Base-by-base conservation (phyloP, 2,329 filamentous ascomycete genomes). In the Stagonosporopsis chrysanthemi region DNA sequence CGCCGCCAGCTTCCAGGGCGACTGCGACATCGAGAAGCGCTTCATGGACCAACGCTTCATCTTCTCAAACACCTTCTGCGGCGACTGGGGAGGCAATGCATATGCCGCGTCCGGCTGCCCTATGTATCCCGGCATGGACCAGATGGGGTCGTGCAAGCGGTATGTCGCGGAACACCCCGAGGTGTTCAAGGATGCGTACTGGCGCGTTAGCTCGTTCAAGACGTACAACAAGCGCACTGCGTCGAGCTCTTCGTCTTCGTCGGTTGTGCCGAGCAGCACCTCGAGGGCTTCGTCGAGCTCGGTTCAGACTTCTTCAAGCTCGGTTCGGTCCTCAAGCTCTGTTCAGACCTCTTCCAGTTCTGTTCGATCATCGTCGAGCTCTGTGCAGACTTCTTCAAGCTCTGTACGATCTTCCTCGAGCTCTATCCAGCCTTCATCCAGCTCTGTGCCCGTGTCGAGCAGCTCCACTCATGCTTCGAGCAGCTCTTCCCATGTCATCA, bases 1-100 rank as follows among this genome's bases (percentile, higher is more conserved):
- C 0, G 71, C 83, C 0, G 90, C 89, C 12, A 81, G 80, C 33
- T 97, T 96, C 77, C 76, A 81, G n/a, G 85, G 87, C 1, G 82
- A 80, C 54, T 97, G 93, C 77, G 79, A 92, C 67, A 89, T 96
- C 58, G 81, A 88, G 59, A 63, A 77, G 2, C 82, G 88, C 74
- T 95, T 97, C 78, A 78, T 78, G 56, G 77, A 89, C 56, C 84
- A 96, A 79, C 84, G 88, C 63, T 86, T 97, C 66, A 85, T 93
- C 66, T 88, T 94, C 77, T 86, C 92, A 77, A 94, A 87, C 2
- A 90, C 88, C n/a, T 91, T 96, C 74, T 97, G 92, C 77, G 92
- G 92, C 22, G 86, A 89, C 70, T 96, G 92, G 92, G 92, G 91
- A 4, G 91, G 91, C 23, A 74, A 80, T 35, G 85, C 88, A 29